Base-by-base conservation (phyloP, 2,329 filamentous ascomycete genomes). In the Colletotrichum somersetense region DNA sequence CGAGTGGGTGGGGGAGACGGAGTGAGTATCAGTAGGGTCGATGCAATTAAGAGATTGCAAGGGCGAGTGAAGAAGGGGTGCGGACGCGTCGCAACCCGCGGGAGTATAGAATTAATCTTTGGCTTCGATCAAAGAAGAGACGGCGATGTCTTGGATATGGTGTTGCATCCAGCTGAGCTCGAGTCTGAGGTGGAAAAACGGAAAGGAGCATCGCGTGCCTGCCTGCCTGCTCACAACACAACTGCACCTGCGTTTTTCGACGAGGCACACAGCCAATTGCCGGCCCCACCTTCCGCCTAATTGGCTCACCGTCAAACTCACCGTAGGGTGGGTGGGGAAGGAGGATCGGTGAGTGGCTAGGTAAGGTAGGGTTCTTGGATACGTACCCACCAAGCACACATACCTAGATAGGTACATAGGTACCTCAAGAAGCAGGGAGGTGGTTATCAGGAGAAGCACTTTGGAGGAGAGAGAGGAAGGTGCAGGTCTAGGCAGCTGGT, bases 191-290 rank as follows among this genome's bases (percentile, higher is more conserved):
- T 18, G 26, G 38, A 48, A 18, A 33, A 42, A 20, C 18, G 20
- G 12, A 38, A 58, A 38, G 10, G n/a, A 30, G 46, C 38, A 40
- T 30, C 11, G 30, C 30, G 30, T 30, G 30, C 30, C 4, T 30
- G 30, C 30, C 30, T 30, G 40, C 40, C 18, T 33, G 40, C 14
- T 12, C 40, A 10, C 35, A 38, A 38, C 40, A 16, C 38, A 46
- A n/a, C 44, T 33, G 53, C 46, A 5, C 53, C 64, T 52, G 46
- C 23, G 2, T 35, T 18, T 52, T 20, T 71, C 40, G 67, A 62
- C 67, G 46, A 67, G 46, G n/a, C 0, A 30, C 1, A 8, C 44
- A n/a, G 20, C 10, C 46, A n/a, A 44, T 10, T 30, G 33, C 5
- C 5, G 12, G 40, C 26, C 26, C 65, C 44, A 66, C 66, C 52